Base-by-base conservation (phyloP, 225 moss, liverwort and hornwort species). In the Physcomitrellopsis africana region DNA sequence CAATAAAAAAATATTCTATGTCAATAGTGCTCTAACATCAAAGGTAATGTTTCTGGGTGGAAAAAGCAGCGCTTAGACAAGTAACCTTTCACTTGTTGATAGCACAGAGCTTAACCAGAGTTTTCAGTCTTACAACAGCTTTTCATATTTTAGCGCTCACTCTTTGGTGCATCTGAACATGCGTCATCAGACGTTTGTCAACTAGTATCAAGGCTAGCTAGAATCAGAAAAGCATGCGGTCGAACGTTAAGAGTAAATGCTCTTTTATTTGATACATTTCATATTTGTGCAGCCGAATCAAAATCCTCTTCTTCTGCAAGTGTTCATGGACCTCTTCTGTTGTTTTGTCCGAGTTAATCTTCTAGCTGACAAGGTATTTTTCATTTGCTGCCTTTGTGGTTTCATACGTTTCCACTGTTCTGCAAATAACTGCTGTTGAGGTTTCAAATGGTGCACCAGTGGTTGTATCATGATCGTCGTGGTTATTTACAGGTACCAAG, bases 241-340 rank as follows among this genome's bases (percentile, higher is more conserved):
- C 29, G 49, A n/a, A 14, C 54, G 13, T 29, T 12, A 20, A 15
- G 26, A 37, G 32, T 65, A 14, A 52, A 67, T 41, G 60, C 63
- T 55, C 10, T 53, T 51, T 51, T 60, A 63, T 62, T 37, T 83
- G 72, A 56, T 70, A 68, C 41, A 63, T 64, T 70, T 42, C 23
- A 5, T 47, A 14, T 43, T 68, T 81, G 47, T 81, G 86, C 94
- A 94, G 94, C 99, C 99, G 37, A 93, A 95, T 69, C 99, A 99
- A 74, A 99, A 99, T 46, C 99, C 99, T 29, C 82, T 99, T 68
- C 93, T 99, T 65, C 72, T 99, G 65, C 92, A 85, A 72, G 82
- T 95, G 14, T 99, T 99, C 58, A 99, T 99, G 99, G 95, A 92
- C 20, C 89, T 99, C 58, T 99, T 99, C 63, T 95, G 95, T 73